phyloP scores from a whole-genome alignment of 2,329 filamentous ascomycete species.

The Colletotrichum sp. region DNA sequence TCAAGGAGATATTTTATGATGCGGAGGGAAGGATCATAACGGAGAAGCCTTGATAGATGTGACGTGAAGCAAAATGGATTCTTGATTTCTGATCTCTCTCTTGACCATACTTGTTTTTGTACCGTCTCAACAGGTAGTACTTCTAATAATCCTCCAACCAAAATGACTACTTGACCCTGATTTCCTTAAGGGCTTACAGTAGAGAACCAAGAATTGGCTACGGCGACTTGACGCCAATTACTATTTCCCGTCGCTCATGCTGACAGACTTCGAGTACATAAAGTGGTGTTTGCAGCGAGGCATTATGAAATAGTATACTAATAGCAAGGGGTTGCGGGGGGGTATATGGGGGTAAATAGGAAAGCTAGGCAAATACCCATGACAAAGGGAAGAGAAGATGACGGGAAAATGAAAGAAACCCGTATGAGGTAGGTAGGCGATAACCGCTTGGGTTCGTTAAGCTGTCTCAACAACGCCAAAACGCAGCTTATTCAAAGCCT shows the following conservation, averaged over 20 bases:
- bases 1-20: conserved; percentile 77
- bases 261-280: neutral
- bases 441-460: neutral
- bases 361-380: neutral
- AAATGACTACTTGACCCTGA: neutral
- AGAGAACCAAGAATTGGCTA: neutral
- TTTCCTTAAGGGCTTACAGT: neutral
- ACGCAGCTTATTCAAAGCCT: conserved; percentile 66
- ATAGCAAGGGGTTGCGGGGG: neutral
- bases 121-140: neutral
- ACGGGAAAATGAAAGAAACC: neutral
- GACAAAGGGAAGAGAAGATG: neutral
- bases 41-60: conserved; percentile 35
- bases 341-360: neutral
- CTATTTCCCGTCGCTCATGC: neutral
- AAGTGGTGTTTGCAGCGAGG: neutral
- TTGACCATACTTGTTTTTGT: neutral
- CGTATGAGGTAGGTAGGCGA: neutral
- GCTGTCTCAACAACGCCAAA: conserved; percentile 46
- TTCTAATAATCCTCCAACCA: neutral
- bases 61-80: neutral
- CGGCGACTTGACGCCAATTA: neutral
- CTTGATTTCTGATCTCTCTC: neutral
- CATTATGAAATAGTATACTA: neutral
- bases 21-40: conserved; percentile 64